These are phyloP conservation scores for Nicotiana noctiflora DNA, from an alignment of 257 asterid genomes.

Conservation along the genomic window DNA sequence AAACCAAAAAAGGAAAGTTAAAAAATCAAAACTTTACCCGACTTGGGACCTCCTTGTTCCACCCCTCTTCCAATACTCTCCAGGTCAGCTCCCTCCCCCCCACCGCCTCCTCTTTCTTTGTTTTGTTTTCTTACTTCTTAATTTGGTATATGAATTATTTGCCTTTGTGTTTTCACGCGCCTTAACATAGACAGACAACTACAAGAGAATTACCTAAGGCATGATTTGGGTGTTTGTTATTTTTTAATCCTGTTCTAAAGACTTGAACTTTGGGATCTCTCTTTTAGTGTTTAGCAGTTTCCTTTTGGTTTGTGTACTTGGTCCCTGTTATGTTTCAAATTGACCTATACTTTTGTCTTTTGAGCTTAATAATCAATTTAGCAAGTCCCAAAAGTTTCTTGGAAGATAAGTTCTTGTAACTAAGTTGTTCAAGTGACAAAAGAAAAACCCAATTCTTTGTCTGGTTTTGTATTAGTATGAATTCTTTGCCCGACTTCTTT, in stretches of 20 bases:
- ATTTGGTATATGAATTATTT: neutral
- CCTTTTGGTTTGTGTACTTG: neutral
- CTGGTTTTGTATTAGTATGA: neutral
- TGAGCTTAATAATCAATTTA: neutral
- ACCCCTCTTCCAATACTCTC: neutral
- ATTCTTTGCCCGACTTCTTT: neutral
- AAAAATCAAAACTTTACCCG: neutral
- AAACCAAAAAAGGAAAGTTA: neutral
- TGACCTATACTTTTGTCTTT: neutral
- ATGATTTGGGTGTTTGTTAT: too few relatives aligned
- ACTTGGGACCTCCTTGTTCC: conserved; percentile 5
- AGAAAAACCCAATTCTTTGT: neutral
- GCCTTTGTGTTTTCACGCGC: neutral
- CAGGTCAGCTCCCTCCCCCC: conserved; percentile 14
- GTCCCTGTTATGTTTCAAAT: neutral
- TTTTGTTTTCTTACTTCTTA: neutral
- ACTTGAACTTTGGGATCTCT: neutral
- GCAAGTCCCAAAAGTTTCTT: neutral
- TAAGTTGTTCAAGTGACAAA: neutral
- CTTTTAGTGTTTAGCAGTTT: neutral
- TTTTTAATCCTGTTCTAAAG: too few relatives aligned
- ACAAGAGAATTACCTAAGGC: neutral
- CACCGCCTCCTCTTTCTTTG: neutral
- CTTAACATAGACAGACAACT: neutral
- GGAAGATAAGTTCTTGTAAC: neutral